These are phyloP conservation scores for Hyaloscypha finlandica DNA, from an alignment of 495 filamentous ascomycete genomes.

Conservation along the genomic window DNA sequence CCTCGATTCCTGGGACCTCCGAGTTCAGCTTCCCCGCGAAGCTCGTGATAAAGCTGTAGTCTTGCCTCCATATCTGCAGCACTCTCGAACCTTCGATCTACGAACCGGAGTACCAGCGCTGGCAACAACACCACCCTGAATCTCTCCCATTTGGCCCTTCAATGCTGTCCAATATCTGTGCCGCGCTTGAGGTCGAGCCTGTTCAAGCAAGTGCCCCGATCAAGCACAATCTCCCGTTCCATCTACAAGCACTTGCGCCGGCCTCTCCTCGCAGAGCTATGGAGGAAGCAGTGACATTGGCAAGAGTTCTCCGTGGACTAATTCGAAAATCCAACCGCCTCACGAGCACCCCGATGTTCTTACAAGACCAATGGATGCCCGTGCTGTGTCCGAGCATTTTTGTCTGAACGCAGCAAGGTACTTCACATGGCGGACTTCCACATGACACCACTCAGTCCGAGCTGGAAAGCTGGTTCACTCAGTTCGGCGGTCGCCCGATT, in stretches of 20 bases:
- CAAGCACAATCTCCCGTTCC: constrained; percentile 98
- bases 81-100: constrained; percentile 94
- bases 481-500: constrained; percentile 97
- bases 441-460: constrained; percentile 99
- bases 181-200: constrained; percentile 94
- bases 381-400: constrained; percentile 93
- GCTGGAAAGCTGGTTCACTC: constrained; percentile 98
- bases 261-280: constrained; percentile 96
- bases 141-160: constrained; percentile 95
- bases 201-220: constrained; percentile 96
- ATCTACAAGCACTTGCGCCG: constrained; percentile 92
- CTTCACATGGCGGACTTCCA: constrained; percentile 95
- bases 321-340: constrained; percentile 94
- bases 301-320: constrained; percentile 85
- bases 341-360: constrained; percentile 93
- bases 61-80: constrained; percentile 93
- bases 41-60: constrained; percentile 97
- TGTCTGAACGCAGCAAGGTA: constrained; percentile 94
- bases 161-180: constrained; percentile 94
- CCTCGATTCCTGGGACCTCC: constrained; percentile 96
- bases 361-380: constrained; percentile 92
- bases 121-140: constrained; percentile 98
- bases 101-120: constrained; percentile 96
- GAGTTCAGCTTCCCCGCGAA: constrained; percentile 95
- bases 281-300: constrained; percentile 94